Evolutionary conservation across 169 alveolate species (phyloP), one percentile per base, ranked within the genome.

Genomic region (Blepharisma undulans): DNA sequence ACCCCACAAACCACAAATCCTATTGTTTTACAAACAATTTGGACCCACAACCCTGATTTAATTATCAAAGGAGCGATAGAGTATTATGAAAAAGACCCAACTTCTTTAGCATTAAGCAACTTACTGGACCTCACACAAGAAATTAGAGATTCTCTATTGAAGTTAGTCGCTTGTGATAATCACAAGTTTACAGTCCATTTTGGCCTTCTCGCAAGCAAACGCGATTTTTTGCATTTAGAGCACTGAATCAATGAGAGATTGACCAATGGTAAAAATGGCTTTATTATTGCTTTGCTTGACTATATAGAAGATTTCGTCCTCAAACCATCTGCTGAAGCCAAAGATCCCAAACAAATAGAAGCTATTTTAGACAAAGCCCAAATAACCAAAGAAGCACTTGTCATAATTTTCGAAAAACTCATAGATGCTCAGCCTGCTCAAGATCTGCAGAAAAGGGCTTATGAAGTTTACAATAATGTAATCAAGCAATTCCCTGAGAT

Each of bases 211-310:
- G 98, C 98, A 25, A 97, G 97, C 4, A 97, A 97, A 90, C 92
- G 98, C 92, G 99, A 97, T 74, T 96, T 94, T 93, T 87, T 97
- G 33, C 97, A 97, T 86, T 95, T 96, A 77, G 99, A 97, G 32
- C 90, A 92, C 74, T 97, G 98, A 98, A 86, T 97, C 4, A 81
- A 90, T 76, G 97, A 93, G 25, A 60, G 98, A 60, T 92, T 97
- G 21, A 87, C 94, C 72, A 85, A 78, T n/a, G 95, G 94, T 0
- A 98, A 98, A 27, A 95, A 94, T 33, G 95, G 93, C 18, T 97
- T 97, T 91, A 93, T 96, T 21, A 88, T 93, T 34, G 97, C 95
- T 33, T 87, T 97, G 29, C 81, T 96, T 10, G 91, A 94, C 18
- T 97, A 96, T 82, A 79, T 96, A 8, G 94, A 95, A 76, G 96